Evolutionary conservation across 164 flowering plant species (phyloP).

Genomic region (Liquidambar formosana): DNA sequence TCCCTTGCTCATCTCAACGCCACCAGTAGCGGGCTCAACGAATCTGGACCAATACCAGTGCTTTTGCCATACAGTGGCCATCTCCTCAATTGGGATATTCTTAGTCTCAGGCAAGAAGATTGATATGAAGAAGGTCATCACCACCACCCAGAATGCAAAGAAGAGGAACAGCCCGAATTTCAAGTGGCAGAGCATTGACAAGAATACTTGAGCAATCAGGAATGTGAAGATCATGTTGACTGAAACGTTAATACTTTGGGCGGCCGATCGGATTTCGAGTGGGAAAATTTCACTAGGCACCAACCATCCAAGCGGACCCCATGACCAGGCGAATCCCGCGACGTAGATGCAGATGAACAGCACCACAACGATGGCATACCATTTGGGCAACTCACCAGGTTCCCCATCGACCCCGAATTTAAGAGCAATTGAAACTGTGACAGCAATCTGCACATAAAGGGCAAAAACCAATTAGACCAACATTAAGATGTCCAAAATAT

Average conservation of each 20-base stretch:
- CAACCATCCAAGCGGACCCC: slow-evolving; percentile 91
- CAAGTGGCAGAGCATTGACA: slow-evolving; percentile 74
- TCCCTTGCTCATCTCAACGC: slow-evolving; percentile 30
- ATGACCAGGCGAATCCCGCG: slow-evolving; percentile 87
- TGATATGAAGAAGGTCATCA: slow-evolving; percentile 62
- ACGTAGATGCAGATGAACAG: slow-evolving; percentile 76
- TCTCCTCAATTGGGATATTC: slow-evolving; percentile 78
- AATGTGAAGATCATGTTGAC: slow-evolving; percentile 90
- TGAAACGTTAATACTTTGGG: slow-evolving; percentile 76
- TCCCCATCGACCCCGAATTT: slow-evolving; percentile 64
- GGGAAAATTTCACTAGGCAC: slow-evolving; percentile 93
- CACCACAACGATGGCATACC: slow-evolving; percentile 72
- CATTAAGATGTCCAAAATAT: no score
- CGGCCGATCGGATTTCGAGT: slow-evolving; percentile 82
- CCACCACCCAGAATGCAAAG: slow-evolving; percentile 64
- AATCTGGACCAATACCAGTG: slow-evolving; percentile 79
- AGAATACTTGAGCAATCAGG: slow-evolving; percentile 69
- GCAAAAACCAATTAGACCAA: neutral
- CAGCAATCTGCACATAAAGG: slow-evolving; percentile 34
- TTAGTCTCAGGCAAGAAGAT: slow-evolving; percentile 83
- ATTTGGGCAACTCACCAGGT: slow-evolving; percentile 48
- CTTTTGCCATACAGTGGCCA: slow-evolving; percentile 67
- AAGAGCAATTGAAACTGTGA: slow-evolving; percentile 53
- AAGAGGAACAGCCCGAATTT: slow-evolving; percentile 83
- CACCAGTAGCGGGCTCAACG: slow-evolving; percentile 27